Percentiles rank a stretch among this genome's conserved stretches.
Evolutionary conservation across 441 rosid species (phyloP).

Genomic region (Pelargonium citronellum): DNA sequence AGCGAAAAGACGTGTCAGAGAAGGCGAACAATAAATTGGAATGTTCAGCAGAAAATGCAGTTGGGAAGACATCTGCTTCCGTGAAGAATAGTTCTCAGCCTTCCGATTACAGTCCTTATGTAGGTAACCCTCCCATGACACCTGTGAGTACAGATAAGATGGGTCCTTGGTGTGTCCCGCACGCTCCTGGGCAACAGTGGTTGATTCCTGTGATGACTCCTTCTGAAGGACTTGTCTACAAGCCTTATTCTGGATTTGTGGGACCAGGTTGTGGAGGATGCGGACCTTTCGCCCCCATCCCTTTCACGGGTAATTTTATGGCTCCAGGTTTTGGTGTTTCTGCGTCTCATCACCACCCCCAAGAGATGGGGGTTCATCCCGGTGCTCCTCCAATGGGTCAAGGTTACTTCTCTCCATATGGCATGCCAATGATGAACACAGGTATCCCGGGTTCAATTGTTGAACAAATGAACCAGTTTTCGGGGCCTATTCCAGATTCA

Average conservation of each 20-base stretch:
- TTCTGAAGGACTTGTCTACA: slow-evolving; percentile 78
- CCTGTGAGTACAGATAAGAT: slow-evolving; percentile 26
- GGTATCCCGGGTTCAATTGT: slow-evolving; percentile 34
- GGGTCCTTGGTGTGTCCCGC: slow-evolving; percentile 44
- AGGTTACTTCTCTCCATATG: slow-evolving; percentile 53
- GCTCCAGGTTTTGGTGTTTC: slow-evolving; percentile 34
- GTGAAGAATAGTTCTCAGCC: slow-evolving; percentile 23
- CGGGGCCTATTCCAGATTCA: slow-evolving; percentile 14
- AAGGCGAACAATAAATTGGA: slow-evolving; percentile 43
- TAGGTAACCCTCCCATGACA: slow-evolving; percentile 30
- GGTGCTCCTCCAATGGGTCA: slow-evolving; percentile 38
- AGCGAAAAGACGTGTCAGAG: slow-evolving; percentile 26
- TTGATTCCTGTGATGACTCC: slow-evolving; percentile 84
- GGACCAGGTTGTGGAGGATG: slow-evolving; percentile 53
- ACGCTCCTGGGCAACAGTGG: slow-evolving; percentile 63
- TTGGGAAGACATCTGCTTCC: slow-evolving; percentile 42
- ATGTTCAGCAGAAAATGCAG: slow-evolving; percentile 57
- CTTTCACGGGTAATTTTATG: slow-evolving; percentile 33
- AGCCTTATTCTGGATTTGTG: slow-evolving; percentile 57
- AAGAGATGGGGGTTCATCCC: slow-evolving; percentile 34
- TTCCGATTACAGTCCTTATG: slow-evolving; percentile 33
- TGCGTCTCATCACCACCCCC: slow-evolving; percentile 32
- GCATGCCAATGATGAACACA: slow-evolving; percentile 46
- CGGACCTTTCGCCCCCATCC: slow-evolving; percentile 44
- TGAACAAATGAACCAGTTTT: slow-evolving; percentile 37